Evolutionary conservation across 805 yeast species (phyloP), one percentile per base, ranked within the genome.

Genomic region (Teunomyces panamensis): DNA sequence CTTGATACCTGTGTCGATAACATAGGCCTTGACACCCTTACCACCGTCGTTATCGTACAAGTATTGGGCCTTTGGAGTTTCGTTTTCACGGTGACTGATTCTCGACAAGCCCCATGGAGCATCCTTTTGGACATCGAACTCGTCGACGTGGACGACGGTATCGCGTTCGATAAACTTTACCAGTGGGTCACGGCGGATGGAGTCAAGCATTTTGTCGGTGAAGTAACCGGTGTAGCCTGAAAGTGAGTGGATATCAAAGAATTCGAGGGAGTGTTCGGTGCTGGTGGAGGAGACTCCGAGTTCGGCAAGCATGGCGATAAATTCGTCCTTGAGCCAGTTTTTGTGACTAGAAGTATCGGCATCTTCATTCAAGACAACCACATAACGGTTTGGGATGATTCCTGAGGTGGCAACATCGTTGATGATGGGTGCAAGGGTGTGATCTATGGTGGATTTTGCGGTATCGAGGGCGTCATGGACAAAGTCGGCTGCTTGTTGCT

Each of bases 1-100:
- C 55, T 67, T 69, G 16, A 86, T 82, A 24, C 98, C 97, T 2
- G 96, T 87, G 64, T 90, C 97, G 45, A 89, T 75, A 35, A 91
- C 80, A 61, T 90, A 90, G 1, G 85, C 92, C 48, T 79, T 79
- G 5, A 88, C 87, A 45, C 76, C 80, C 44, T 59, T 64, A 5
- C 77, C 79, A 4, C 73, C 74, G 24, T 64, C 69, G 32, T 67
- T 64, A 52, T 75, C 76, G 57, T 64, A 75, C 26, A 69, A 57
- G 56, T 65, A 77, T 47, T 73, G 72, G 62, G 66, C 56, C 47
- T 59, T 53, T 43, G 64, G 57, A 9, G 53, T 45, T 16, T 56
- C 57, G 44, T 62, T 56, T 24, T 50, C 57, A 39, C 71, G 69
- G 58, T 68, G 72, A 43, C 67, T 59, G 41, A 70, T 46, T 56